phyloP scores from a whole-genome alignment of 75 land plant species.

The Ceratopteris richardii region DNA sequence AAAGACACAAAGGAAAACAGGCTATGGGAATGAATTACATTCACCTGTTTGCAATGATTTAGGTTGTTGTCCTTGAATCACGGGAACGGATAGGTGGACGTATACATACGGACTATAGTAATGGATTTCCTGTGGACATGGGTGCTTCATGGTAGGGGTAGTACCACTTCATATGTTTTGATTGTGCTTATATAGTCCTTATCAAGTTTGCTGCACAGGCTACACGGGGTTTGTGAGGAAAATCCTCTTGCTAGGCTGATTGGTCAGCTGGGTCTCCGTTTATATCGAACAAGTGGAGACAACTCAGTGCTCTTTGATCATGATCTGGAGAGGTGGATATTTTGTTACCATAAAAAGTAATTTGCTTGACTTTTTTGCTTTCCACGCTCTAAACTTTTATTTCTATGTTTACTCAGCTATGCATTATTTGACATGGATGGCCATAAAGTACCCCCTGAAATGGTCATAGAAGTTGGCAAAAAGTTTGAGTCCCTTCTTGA shows the following conservation, averaged over 20 bases:
- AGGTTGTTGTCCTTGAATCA: constrained; percentile 88
- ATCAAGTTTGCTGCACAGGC: too few species aligned
- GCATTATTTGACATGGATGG: constrained; percentile 80
- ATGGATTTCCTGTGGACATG: constrained; percentile 98
- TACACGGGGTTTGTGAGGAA: constrained; percentile 90
- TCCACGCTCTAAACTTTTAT: too few species aligned
- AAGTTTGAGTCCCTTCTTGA: constrained; percentile 69
- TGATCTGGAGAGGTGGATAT: constrained; percentile 74
- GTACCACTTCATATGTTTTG: too few species aligned
- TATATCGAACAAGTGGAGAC: constrained; percentile 95
- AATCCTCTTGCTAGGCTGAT: constrained; percentile 86
- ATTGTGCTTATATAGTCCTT: too few species aligned
- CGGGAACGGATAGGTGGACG: constrained; percentile 91
- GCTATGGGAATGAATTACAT: too few species aligned
- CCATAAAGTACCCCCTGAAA: constrained; percentile 50
- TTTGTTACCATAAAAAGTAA: too few species aligned
- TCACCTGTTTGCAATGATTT: neutral
- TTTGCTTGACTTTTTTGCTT: too few species aligned
- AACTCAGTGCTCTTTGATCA: constrained; percentile 92
- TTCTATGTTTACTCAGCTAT: constrained; percentile 36
- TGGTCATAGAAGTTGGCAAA: constrained; percentile 77
- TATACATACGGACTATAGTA: constrained; percentile 80
- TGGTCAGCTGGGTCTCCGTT: constrained; percentile 46
- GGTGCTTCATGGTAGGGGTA: constrained; percentile 91
- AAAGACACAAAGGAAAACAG: neutral